Conservation (phyloP, 2,329 filamentous ascomycete genomes). For the Diaporthe citrichinensis region DNA sequence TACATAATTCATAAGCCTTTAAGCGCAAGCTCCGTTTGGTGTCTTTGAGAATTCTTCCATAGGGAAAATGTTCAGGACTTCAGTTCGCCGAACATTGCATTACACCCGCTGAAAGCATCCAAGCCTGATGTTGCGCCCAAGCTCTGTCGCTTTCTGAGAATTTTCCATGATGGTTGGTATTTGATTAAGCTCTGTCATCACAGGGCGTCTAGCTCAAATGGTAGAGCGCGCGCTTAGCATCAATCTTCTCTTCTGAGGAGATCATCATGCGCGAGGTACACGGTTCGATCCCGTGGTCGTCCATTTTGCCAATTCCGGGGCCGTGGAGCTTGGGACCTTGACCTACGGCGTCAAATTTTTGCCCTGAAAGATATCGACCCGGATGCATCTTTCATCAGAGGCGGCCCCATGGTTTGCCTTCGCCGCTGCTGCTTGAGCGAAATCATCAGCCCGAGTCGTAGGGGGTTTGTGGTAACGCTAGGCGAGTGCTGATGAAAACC, state of each 20-base stretch:
- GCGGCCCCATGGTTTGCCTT: neutral
- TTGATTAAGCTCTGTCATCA: neutral
- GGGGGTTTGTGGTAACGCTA: neutral
- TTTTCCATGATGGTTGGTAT: neutral
- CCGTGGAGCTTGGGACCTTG: neutral
- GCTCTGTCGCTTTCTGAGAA: neutral
- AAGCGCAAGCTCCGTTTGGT: no score
- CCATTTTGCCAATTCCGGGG: conserved; percentile 12
- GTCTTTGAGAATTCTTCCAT: fast-evolving
- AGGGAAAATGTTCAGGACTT: neutral
- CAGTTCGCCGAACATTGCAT: neutral
- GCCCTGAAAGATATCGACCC: fast-evolving
- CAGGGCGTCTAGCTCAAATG: conserved; percentile 39
- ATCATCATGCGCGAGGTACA: conserved; percentile 32
- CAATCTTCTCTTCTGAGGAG: neutral
- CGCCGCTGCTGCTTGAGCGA: neutral
- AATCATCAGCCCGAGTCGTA: neutral
- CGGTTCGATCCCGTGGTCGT: conserved; percentile 39
- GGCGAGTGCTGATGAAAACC: neutral
- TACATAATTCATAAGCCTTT: neutral
- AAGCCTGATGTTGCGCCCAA: neutral
- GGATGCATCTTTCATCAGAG: neutral
- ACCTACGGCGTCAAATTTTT: neutral
- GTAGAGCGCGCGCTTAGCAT: conserved; percentile 38
- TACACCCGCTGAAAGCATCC: no score